Evolutionary conservation across 345 rosid genomes (phyloP).

Genomic region (Leavenworthia alabamica): DNA sequence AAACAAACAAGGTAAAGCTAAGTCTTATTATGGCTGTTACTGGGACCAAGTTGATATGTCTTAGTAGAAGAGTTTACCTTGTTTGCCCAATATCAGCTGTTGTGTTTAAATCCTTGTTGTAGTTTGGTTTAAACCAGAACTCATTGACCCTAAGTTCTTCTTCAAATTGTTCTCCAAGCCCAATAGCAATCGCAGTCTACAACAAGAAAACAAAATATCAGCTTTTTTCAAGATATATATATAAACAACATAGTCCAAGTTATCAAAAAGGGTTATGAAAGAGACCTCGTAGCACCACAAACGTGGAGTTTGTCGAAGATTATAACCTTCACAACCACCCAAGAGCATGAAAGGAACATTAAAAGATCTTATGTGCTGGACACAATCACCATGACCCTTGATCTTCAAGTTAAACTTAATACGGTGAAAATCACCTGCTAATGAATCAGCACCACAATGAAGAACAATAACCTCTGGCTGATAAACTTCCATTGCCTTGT

Average conservation of each 20-base stretch:
- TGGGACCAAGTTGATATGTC: not conserved
- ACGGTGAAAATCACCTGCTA: slow-evolving; percentile 50
- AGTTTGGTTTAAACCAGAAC: not conserved
- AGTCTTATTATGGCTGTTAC: not conserved
- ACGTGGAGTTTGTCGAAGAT: slow-evolving; percentile 59
- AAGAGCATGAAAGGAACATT: slow-evolving; percentile 83
- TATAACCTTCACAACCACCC: slow-evolving; percentile 86
- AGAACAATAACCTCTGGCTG: slow-evolving; percentile 89
- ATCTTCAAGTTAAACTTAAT: slow-evolving; percentile 72
- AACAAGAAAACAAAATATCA: not conserved
- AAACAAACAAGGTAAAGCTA: not conserved
- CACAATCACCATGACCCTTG: slow-evolving; percentile 74
- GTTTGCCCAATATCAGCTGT: not conserved
- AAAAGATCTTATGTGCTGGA: slow-evolving; percentile 61
- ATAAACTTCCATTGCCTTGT: slow-evolving; percentile 76
- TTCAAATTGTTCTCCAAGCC: not conserved
- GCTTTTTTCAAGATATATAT: slow-evolving; percentile 7
- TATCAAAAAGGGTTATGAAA: slow-evolving; percentile 3
- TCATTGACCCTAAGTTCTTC: not conserved
- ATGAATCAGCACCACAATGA: slow-evolving; percentile 80
- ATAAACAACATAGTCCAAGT: not conserved
- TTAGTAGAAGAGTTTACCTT: not conserved
- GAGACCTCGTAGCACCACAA: slow-evolving; percentile 91
- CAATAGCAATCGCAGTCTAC: slow-evolving; percentile 60
- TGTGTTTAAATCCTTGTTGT: not conserved